Evolutionary conservation across 1,139 yeast genomes (phyloP), one percentile per base, ranked within the genome.

Genomic region (Kodamaea anthophila): DNA sequence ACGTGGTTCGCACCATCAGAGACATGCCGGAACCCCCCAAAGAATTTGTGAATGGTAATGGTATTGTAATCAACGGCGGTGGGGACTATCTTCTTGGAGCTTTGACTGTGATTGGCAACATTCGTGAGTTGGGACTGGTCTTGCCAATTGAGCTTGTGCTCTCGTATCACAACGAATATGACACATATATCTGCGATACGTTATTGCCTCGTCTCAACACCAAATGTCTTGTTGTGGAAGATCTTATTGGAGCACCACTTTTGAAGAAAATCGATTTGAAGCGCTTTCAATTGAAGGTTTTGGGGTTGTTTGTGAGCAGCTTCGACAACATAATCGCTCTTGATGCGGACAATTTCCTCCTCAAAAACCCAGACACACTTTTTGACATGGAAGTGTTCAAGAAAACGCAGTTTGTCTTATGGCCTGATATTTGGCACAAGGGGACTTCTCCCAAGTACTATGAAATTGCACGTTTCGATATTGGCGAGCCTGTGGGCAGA

Each of bases 151-250:
- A 42, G 31, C 38, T 46, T 26, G 32, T 45, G 6, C 34, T 46
- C 31, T 40, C 44, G 18, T 40, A 35, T 16, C 30, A 36, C 12
- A 29, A 32, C n/a, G 53, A 48, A 23, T 45, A 47, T 23, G 51
- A 48, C 31, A 37, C 35, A 14, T 30, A 40, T 19, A 37, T 47
- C 21, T 49, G 53, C 28, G 40, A 41, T 13, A 30, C 28, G 16
- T 31, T 43, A 18, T 31, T 46, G 13, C 51, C 50, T 0, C 30
- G 23, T n/a, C 35, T 44, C 24, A 41, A 46, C 24, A 50, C 46
- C n/a, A 39, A 35, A 21, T 50, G 55, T 35, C 26, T 44, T 30
- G 22, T 74, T 59, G 43, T 50, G 62, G 36, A 60, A 58, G 38
- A 57, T 50, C 20, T 61, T 59, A 26, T 50, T 65, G 41, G 75